Evolutionary conservation across 2,329 filamentous ascomycete species (phyloP).

Genomic region (Scedosporium dehoogii): DNA sequence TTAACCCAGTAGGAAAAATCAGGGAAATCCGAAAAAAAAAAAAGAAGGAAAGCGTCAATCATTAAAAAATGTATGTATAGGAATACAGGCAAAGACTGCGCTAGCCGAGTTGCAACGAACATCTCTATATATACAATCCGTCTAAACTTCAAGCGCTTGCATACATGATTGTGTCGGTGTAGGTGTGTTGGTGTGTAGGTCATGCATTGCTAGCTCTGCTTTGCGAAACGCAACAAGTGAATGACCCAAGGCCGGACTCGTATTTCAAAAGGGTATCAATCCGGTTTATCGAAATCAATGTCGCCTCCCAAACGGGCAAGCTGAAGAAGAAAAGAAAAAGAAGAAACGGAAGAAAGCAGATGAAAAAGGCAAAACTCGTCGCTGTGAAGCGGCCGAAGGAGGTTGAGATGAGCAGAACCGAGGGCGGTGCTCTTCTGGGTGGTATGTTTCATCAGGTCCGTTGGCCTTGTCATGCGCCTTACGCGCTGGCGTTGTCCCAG

Average conservation of each 20-base stretch:
- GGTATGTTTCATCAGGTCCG: too few species aligned
- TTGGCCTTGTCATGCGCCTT: conserved; percentile 5
- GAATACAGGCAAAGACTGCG: background rate
- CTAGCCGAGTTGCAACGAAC: background rate
- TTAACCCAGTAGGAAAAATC: too few species aligned
- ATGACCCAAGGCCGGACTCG: background rate
- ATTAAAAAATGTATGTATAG: background rate
- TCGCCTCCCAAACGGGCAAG: background rate
- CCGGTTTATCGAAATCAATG: background rate
- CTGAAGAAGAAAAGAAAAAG: background rate
- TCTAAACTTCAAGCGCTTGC: background rate
- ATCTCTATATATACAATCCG: background rate
- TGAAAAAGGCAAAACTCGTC: background rate
- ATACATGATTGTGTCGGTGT: background rate
- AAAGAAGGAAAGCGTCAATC: background rate
- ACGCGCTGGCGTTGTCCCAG: conserved; percentile 38
- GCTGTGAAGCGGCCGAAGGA: too few species aligned
- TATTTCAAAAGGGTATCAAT: background rate
- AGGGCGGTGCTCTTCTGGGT: too few species aligned
- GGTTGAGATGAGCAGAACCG: too few species aligned
- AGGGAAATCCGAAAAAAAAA: too few species aligned
- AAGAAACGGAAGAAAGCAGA: background rate
- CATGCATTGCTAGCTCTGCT: background rate
- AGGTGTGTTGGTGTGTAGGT: background rate
- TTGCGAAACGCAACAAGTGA: background rate